phyloP scores from a whole-genome alignment of 306 rosid genomes.

The Vigna nakashimae region DNA sequence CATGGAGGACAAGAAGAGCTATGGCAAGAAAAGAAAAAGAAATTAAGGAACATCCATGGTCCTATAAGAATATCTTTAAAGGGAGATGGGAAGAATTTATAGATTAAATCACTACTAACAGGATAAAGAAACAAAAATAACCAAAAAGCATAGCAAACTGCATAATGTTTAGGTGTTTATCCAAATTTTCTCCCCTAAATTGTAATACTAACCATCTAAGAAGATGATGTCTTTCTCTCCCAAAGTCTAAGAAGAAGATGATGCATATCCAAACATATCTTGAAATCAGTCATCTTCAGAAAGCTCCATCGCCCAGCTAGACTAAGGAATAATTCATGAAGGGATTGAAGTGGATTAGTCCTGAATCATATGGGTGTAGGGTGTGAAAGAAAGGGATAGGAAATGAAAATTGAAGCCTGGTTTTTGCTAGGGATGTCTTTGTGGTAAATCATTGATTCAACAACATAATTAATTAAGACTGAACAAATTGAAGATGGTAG shows the following conservation, averaged over 20 bases:
- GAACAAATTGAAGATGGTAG: conserved; percentile 19
- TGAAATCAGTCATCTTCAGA: not conserved
- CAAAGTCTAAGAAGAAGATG: conserved; percentile 24
- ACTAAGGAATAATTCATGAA: not conserved
- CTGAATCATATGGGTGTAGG: conserved; percentile 3
- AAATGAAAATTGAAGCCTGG: conserved; percentile 22
- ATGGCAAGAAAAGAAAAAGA: not conserved
- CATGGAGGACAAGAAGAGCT: not conserved
- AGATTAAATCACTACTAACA: not conserved
- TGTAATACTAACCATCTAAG: conserved; percentile 42
- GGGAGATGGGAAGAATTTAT: conserved; percentile 19
- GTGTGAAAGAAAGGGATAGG: not conserved
- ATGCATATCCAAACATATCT: conserved; percentile 34
- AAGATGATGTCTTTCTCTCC: conserved; percentile 20
- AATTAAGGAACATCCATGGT: conserved; percentile 9
- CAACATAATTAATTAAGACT: conserved; percentile 20
- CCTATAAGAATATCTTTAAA: conserved; percentile 10
- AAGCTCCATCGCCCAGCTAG: conserved; percentile 3
- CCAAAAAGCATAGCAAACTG: not conserved
- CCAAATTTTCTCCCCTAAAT: not conserved
- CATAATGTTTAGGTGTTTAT: conserved; percentile 1
- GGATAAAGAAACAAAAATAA: conserved; percentile 21
- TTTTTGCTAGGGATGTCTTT: conserved; percentile 28
- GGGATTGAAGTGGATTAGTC: conserved; percentile 29
- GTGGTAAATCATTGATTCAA: conserved; percentile 31